A percentile compares a stretch with the other conserved stretches of the same genome.
Conservation (phyloP, 192 early-diverging fungal genomes). For the Backusella westeae region DNA sequence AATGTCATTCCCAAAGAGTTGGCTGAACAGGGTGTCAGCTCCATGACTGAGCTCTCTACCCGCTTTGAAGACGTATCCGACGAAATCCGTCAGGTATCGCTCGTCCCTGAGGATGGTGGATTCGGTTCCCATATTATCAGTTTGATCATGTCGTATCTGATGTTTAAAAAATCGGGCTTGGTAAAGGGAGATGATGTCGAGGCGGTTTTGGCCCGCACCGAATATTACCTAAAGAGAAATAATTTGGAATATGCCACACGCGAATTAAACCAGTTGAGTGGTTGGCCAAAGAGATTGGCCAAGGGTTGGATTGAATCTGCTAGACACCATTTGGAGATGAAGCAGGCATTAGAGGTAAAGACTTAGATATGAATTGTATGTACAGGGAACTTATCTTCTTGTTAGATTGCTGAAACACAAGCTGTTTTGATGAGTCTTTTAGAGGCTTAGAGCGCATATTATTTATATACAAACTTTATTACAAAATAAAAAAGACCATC, state of each 20-base stretch:
- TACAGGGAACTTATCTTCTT: not conserved
- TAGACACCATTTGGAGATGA: conserved; percentile 79
- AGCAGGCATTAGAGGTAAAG: conserved; percentile 51
- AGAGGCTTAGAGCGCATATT: conserved; percentile 13
- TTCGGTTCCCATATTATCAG: conserved; percentile 81
- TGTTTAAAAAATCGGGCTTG: conserved; percentile 85
- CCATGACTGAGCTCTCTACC: conserved; percentile 60
- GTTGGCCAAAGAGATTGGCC: conserved; percentile 89
- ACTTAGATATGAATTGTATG: not conserved
- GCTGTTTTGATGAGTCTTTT: conserved; percentile 19
- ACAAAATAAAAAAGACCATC: not conserved
- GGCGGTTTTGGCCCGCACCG: conserved; percentile 73
- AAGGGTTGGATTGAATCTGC: conserved; percentile 85
- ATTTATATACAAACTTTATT: not conserved
- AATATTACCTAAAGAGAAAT: conserved; percentile 69
- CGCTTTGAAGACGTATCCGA: conserved; percentile 69
- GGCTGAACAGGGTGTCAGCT: conserved; percentile 62
- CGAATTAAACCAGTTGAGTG: conserved; percentile 89
- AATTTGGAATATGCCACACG: conserved; percentile 86
- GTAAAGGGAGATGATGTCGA: conserved; percentile 87
- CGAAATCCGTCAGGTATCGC: conserved; percentile 72
- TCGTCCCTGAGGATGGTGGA: conserved; percentile 87
- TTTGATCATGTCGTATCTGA: conserved; percentile 62
- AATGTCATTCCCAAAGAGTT: conserved; percentile 53
- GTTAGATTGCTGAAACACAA: conserved; percentile 22